Evolutionary conservation across 495 filamentous ascomycete species (phyloP).

Genomic region (Astrocystis sublimbata): DNA sequence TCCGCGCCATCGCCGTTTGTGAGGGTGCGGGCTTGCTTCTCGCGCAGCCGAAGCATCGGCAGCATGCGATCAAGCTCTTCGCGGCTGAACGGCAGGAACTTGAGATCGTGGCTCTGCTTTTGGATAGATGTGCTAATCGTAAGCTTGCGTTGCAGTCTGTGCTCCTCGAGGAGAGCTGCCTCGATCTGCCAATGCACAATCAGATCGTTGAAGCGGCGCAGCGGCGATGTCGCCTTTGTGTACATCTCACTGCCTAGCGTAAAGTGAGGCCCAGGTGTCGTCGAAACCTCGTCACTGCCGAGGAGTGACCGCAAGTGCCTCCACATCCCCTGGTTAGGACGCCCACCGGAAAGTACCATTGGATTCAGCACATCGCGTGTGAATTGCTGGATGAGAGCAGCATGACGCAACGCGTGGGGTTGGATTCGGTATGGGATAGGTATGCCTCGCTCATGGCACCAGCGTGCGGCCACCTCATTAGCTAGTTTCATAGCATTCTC

Average conservation of each 20-base stretch:
- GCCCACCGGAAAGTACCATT: conserved; percentile 52
- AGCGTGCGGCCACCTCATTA: conserved; percentile 69
- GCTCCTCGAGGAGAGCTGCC: conserved; percentile 72
- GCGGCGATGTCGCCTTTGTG: conserved; percentile 78
- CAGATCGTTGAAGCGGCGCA: conserved; percentile 81
- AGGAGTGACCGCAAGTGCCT: conserved; percentile 59
- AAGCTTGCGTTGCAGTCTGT: conserved; percentile 55
- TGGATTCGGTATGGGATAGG: conserved; percentile 76
- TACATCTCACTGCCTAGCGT: conserved; percentile 70
- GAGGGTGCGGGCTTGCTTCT: conserved; percentile 41
- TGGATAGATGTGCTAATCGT: conserved; percentile 23
- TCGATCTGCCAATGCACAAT: conserved; percentile 93
- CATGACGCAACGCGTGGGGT: conserved; percentile 55
- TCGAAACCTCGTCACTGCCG: conserved; percentile 54
- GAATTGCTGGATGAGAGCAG: conserved; percentile 42
- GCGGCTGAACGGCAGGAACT: conserved; percentile 64
- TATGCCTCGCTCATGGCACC: conserved; percentile 73
- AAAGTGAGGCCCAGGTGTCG: conserved; percentile 54
- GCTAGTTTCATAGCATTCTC: conserved; percentile 72
- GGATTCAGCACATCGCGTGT: conserved; percentile 53
- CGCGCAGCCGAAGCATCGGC: conserved; percentile 51
- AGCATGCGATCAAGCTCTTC: conserved; percentile 56
- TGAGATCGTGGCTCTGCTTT: conserved; percentile 18
- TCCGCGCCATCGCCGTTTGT: conserved; percentile 34
- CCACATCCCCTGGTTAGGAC: conserved; percentile 61